Base-by-base conservation (phyloP, 2,329 filamentous ascomycete genomes). In the Amphichorda felina region DNA sequence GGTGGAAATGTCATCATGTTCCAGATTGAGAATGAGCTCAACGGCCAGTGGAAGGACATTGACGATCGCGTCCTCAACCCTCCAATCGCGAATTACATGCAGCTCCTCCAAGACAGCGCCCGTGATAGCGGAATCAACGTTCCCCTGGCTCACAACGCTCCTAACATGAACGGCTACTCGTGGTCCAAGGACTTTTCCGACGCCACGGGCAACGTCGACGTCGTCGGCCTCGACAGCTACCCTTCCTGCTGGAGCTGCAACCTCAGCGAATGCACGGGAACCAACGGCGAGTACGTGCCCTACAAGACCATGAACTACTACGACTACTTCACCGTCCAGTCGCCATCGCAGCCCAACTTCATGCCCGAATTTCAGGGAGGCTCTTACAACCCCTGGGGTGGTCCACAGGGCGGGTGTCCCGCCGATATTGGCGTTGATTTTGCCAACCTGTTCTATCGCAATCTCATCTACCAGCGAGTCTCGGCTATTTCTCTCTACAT, bases 191-290 rank as follows among this genome's bases (percentile, higher is more conserved):
- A 79, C 49, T 79, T 67, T 45, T 67, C 66, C 4, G 56, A 70
- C 36, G 66, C 60, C 18, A 65, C 60, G 10, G 75, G 75, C 8
- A 67, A 75, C 40, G 64, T 76, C 34, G 68, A 75, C 46, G 60
- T 68, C 16, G 61, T 59, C 0, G 63, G 68, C 1, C 45, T 70
- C 2, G 71, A 76, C 45, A 66, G 61, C 40, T 72, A 71, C 36
- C 67, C 63, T 2, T 64, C 60, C 1, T 79, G 75, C 56, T 79
- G 73, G 73, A 75, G 68, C 36, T 80, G 75, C 48, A 73, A 79
- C 38, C 53, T 77, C 8, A 66, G 63, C 21, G 72, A 75, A 39
- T 79, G 75, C 45, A 71, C 66, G 2, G 65, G 68, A 2, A 73
- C 70, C 0, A 78, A 79, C 42, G 73, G 72, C 15, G 51, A 68